Conservation (phyloP, 2,329 filamentous ascomycete species). For the Cryphonectria carpinicola region DNA sequence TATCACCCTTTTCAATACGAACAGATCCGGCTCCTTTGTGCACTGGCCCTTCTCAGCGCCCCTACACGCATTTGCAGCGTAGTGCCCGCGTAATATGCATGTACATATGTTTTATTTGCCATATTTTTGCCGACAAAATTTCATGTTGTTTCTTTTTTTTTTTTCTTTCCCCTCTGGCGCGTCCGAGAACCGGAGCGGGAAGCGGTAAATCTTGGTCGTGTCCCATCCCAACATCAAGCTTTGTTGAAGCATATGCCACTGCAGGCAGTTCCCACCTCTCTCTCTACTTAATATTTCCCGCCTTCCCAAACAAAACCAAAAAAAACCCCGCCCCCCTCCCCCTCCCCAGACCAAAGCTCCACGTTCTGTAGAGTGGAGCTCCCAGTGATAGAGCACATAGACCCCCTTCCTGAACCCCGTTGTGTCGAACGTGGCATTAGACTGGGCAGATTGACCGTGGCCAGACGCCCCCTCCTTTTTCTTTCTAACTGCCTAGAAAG, state of each 20-base stretch:
- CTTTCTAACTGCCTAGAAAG: background rate
- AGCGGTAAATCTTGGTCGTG: background rate
- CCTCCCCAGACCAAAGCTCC: background rate
- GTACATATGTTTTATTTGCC: background rate
- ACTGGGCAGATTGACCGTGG: background rate
- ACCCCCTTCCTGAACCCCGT: background rate
- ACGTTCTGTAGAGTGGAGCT: background rate
- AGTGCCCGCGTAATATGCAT: background rate
- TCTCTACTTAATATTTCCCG: background rate
- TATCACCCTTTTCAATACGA: conserved; percentile 30
- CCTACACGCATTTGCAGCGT: background rate
- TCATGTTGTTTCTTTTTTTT: background rate
- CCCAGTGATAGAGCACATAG: background rate
- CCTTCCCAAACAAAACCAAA: background rate
- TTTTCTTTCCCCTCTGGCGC: background rate
- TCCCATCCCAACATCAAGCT: background rate
- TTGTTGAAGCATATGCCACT: background rate
- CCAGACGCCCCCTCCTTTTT: background rate
- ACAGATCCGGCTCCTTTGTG: conserved; percentile 27
- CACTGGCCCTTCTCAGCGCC: background rate
- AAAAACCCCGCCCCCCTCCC: background rate
- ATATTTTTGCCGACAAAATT: background rate
- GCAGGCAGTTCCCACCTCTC: background rate
- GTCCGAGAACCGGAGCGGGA: background rate
- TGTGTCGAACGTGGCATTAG: background rate